phyloP scores from a whole-genome alignment of 176 grass and related monocot genomes.

The Zoysia japonica region DNA sequence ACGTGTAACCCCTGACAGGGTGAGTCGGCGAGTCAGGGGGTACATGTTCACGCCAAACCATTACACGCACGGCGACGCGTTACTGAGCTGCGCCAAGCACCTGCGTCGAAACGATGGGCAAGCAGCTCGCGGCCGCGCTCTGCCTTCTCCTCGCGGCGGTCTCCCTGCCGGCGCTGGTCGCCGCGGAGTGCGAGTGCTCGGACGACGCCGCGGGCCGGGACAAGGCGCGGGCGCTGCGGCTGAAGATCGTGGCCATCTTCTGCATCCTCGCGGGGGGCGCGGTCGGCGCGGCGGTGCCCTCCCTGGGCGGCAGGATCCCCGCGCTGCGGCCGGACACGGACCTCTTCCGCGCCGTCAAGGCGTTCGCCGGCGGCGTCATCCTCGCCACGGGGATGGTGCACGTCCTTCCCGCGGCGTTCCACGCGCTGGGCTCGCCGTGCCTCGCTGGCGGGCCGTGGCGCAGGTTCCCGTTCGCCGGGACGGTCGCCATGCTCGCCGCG shows the following conservation, averaged over 20 bases:
- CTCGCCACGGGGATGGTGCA: conserved; percentile 74
- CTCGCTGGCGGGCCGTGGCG: conserved; percentile 44
- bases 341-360: conserved; percentile 60
- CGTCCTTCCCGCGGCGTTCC: conserved; percentile 65
- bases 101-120: not conserved
- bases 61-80: not conserved
- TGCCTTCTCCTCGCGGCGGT: not conserved
- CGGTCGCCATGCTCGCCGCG: conserved; percentile 59
- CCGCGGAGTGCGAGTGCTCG: conserved; percentile 42
- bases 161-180: not conserved
- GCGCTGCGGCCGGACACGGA: conserved; percentile 48
- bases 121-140: not conserved
- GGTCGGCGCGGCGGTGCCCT: conserved; percentile 43
- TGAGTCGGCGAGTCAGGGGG: not conserved
- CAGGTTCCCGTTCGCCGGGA: conserved; percentile 56
- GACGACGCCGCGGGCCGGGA: conserved; percentile 33
- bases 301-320: conserved; percentile 47
- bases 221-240: conserved; percentile 49
- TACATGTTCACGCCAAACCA: not conserved
- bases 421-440: conserved; percentile 55
- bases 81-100: not conserved
- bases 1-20: not conserved
- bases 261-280: conserved; percentile 59
- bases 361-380: conserved; percentile 72
- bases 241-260: conserved; percentile 64